These are phyloP conservation scores for Clarireedia hainanense DNA, from an alignment of 2,329 filamentous ascomycete genomes.

Conservation along the genomic window DNA sequence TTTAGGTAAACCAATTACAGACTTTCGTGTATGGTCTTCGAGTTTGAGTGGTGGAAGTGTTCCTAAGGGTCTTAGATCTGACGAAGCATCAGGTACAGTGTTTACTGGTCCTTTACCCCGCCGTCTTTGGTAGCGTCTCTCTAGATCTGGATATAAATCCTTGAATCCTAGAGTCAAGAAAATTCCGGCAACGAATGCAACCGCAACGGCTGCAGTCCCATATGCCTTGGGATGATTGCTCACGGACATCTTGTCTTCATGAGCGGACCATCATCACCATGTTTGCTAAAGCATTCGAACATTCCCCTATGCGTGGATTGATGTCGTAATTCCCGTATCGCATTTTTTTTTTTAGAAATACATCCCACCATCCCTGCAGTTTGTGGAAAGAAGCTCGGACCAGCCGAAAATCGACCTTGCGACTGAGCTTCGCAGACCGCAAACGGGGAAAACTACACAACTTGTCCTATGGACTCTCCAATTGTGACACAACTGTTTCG, in stretches of 20 bases:
- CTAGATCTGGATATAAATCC: constrained; percentile 69
- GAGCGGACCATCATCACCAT: constrained; percentile 8
- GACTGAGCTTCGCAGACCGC: constrained; percentile 13
- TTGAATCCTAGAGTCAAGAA: constrained; percentile 70
- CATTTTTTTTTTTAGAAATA: background rate
- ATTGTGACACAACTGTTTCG: constrained; percentile 71
- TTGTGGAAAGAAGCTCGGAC: constrained; percentile 31
- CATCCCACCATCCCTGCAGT: constrained; percentile 4
- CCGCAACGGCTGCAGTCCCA: constrained; percentile 56
- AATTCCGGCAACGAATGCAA: constrained; percentile 72
- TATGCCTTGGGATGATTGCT: constrained; percentile 55
- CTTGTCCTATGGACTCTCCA: constrained; percentile 61
- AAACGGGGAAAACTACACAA: constrained; percentile 14
- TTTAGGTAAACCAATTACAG: constrained; percentile 14
- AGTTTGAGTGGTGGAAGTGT: constrained; percentile 40
- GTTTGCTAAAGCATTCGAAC: background rate
- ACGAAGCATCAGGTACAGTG: constrained; percentile 7
- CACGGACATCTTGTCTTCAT: constrained; percentile 43
- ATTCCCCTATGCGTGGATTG: background rate
- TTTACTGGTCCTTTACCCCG: constrained; percentile 19
- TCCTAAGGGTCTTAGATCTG: constrained; percentile 23
- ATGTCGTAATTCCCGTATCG: background rate
- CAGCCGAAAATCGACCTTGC: constrained; percentile 19
- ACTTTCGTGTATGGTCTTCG: constrained; percentile 45
- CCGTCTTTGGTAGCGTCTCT: constrained; percentile 51